Evolutionary conservation across 139 green algal species (phyloP).

Genomic region (Dunaliella sp.): DNA sequence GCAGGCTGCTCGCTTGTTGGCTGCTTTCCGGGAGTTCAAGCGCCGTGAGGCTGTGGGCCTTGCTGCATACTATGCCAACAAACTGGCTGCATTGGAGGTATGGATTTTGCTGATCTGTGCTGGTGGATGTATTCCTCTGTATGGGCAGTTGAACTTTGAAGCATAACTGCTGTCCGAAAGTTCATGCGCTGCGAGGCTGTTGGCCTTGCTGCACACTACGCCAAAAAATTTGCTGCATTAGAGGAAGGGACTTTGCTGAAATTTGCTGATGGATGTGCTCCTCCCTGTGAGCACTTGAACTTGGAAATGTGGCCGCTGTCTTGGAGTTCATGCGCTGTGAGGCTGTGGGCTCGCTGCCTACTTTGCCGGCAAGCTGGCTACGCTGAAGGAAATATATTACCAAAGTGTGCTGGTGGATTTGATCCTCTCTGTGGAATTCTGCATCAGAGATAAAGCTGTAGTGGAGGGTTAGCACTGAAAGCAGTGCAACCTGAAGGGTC

Average conservation of each 20-base stretch:
- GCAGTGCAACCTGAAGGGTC: too few species aligned
- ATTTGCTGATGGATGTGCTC: too few species aligned
- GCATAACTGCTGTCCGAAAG: constrained; percentile 46
- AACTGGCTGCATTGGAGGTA: constrained; percentile 54
- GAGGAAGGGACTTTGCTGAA: too few species aligned
- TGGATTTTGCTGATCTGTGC: too few species aligned
- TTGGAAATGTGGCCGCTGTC: too few species aligned
- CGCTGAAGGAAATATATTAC: constrained; percentile 50
- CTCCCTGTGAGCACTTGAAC: too few species aligned
- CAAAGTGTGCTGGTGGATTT: too few species aligned
- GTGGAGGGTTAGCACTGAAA: too few species aligned
- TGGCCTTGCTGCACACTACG: constrained; percentile 49
- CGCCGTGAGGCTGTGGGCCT: constrained; percentile 45
- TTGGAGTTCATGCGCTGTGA: constrained; percentile 53
- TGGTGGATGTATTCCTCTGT: too few species aligned
- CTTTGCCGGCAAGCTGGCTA: constrained; percentile 54
- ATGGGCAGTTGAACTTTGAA: too few species aligned
- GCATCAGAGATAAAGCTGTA: too few species aligned
- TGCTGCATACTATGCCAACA: constrained; percentile 45
- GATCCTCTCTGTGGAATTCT: too few species aligned
- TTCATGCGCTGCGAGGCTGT: constrained; percentile 49
- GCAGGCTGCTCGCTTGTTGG: constrained; percentile 54
- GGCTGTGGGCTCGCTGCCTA: constrained; percentile 41
- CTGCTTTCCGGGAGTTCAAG: constrained; percentile 55
- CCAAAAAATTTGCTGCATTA: constrained; percentile 50